Evolutionary conservation across 2,329 filamentous ascomycete species (phyloP).

Genomic region (Claviceps citrina): DNA sequence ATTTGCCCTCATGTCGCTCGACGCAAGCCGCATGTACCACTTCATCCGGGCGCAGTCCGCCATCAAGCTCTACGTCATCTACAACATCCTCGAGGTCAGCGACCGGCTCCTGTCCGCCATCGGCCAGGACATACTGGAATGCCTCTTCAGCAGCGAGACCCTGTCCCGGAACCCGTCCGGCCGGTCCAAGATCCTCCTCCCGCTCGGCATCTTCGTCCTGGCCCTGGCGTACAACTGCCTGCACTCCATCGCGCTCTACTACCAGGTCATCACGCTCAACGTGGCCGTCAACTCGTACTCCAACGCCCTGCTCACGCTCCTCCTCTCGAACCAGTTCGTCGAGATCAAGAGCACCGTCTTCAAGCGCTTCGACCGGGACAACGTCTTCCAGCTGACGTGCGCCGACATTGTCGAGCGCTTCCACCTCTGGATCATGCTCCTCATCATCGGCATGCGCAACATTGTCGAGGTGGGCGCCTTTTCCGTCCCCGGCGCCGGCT

Average conservation of each 20-base stretch:
- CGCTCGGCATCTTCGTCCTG: conserved; percentile 80
- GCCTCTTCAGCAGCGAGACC: conserved; percentile 83
- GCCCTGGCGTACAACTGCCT: conserved; percentile 76
- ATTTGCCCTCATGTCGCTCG: conserved; percentile 71
- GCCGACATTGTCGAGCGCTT: conserved; percentile 95
- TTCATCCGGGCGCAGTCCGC: conserved; percentile 90
- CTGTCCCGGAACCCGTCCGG: conserved; percentile 77
- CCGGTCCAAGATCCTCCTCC: conserved; percentile 76
- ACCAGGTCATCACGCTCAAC: conserved; percentile 93
- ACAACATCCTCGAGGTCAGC: conserved; percentile 87
- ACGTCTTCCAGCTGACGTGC: conserved; percentile 88
- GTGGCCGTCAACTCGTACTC: conserved; percentile 98
- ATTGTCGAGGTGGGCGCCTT: conserved; percentile 88
- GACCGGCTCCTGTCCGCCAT: conserved; percentile 82
- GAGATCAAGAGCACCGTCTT: conserved; percentile 98
- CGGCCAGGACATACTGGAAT: conserved; percentile 92
- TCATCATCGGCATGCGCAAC: conserved; percentile 91
- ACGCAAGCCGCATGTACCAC: conserved; percentile 96
- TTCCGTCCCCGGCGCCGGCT: conserved; percentile 41
- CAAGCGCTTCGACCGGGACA: conserved; percentile 97
- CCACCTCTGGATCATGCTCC: conserved; percentile 91
- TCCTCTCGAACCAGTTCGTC: conserved; percentile 96
- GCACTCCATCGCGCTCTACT: conserved; percentile 80
- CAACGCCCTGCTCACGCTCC: conserved; percentile 78
- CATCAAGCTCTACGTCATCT: conserved; percentile 97